Conservation (phyloP, 805 yeast genomes). For the Candida nonsorbophila region DNA sequence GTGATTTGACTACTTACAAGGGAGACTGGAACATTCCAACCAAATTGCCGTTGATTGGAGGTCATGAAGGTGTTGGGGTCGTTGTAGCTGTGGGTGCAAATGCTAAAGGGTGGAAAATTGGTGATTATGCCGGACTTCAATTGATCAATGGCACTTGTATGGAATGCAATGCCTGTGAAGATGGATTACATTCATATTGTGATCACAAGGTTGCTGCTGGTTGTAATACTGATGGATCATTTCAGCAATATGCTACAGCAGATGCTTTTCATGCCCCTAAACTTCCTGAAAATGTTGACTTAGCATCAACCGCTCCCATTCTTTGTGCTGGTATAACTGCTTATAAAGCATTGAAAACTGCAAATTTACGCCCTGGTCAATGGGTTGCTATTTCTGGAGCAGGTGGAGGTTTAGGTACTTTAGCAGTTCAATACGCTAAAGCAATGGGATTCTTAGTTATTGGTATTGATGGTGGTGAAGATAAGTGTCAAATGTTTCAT, state of each 20-base stretch:
- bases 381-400: conserved; percentile 78
- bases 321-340: conserved; percentile 67
- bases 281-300: conserved; percentile 50
- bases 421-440: conserved; percentile 70
- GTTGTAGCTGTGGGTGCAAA: conserved; percentile 38
- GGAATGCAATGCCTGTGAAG: conserved; percentile 37
- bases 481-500: conserved; percentile 52
- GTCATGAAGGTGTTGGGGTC: conserved; percentile 46
- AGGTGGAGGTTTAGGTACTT: conserved; percentile 75
- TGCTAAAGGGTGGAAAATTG: conserved; percentile 38
- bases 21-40: conserved; percentile 44
- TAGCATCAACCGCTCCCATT: conserved; percentile 55
- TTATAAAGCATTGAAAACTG: conserved; percentile 62
- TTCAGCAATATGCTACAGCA: conserved; percentile 64
- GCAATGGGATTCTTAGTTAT: conserved; percentile 69
- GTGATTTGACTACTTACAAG: conserved; percentile 44
- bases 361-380: conserved; percentile 55
- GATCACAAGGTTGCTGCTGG: conserved; percentile 65
- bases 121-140: conserved; percentile 41
- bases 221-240: conserved; percentile 67
- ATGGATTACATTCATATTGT: conserved; percentile 48
- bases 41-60: conserved; percentile 43
- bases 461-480: conserved; percentile 73
- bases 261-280: conserved; percentile 60
- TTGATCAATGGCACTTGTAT: conserved; percentile 44